These are phyloP conservation scores for Guyanaporus albipodus DNA, from an alignment of 768 basidiomycete genomes.

Conservation along the genomic window DNA sequence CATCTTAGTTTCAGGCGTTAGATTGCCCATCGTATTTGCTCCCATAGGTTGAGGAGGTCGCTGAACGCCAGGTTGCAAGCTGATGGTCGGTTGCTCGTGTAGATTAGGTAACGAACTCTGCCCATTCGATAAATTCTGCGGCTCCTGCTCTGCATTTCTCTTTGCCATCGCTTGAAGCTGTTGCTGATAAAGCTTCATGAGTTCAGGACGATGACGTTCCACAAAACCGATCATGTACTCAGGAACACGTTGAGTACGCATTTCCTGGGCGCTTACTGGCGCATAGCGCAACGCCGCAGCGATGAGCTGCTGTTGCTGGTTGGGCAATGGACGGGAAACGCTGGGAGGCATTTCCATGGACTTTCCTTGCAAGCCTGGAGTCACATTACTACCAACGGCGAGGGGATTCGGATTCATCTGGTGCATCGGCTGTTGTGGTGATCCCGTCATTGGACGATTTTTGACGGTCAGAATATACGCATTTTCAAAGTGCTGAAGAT, in stretches of 20 bases:
- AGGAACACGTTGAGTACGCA: conserved; percentile 47
- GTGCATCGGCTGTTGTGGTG: conserved; percentile 12
- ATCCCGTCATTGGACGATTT: conserved; percentile 13
- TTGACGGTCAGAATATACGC: conserved; percentile 45
- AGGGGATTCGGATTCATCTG: conserved; percentile 14
- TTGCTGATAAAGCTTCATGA: conserved; percentile 25
- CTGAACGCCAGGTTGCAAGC: conserved; percentile 13
- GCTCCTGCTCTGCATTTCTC: conserved; percentile 22
- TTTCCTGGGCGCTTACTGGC: conserved; percentile 42
- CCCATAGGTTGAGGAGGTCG: conserved; percentile 14
- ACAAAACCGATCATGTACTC: conserved; percentile 53
- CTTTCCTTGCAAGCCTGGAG: conserved; percentile 11
- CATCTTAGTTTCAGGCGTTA: conserved; percentile 20
- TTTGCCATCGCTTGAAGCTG: conserved; percentile 19
- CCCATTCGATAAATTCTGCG: conserved; percentile 17
- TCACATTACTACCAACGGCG: conserved; percentile 7
- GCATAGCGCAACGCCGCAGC: conserved; percentile 47
- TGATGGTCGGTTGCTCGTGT: conserved; percentile 17
- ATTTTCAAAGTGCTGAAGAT: conserved; percentile 52
- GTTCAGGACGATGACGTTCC: conserved; percentile 46
- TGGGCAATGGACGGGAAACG: conserved; percentile 4
- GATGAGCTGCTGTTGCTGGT: conserved; percentile 37
- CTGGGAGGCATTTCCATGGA: conserved; percentile 20
- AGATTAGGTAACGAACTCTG: conserved; percentile 17
- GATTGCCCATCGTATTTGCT: conserved; percentile 7